Evolutionary conservation across 106 monocot genomes (phyloP), one percentile per base, ranked within the genome.

Genomic region (Dendrobium chrysotoxum): DNA sequence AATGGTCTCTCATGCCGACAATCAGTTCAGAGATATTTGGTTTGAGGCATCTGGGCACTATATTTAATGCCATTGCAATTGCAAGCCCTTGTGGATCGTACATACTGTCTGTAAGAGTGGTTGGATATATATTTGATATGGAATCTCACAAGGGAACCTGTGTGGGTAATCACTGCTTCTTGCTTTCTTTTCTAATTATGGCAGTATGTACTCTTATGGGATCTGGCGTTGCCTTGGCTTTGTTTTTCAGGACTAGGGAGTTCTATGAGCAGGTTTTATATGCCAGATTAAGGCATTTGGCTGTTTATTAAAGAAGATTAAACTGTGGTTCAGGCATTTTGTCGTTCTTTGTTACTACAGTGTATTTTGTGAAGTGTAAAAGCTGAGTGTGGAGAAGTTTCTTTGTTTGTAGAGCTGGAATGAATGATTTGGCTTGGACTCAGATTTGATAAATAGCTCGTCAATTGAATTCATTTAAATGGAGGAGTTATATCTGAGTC

Each of bases 31-130:
- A 87, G 44, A 86, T 87, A 44, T 90, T 87, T 47, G 98, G 98
- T 42, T 64, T 65, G 83, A 75, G 75, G 75, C 82, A 90, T 50
- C 82, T 90, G 83, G 90, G 87, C 9, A 90, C 90, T 5, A 87
- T 90, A 31, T 99, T 95, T 75, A 99, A 99, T 58, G 86, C 86
- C 7, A 85, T 99, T 64, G 91, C 91, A 10, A 81, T 88, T 65
- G 98, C 95, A 20, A 95, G 95, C 76, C 95, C 98, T 0, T 0
- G 84, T 0, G 90, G 85, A 20, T 90, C 90, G 17, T 90, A 90
- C 26, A 50, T 90, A 3, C 85, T 90, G 9, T 87, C 90, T 30
- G 90, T 90, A 18, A 81, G 81, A 79, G 76, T 90, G 9, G 83
- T 90, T 18, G 90, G 90, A 16, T 85, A 81, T 74, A 65, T 90